Evolutionary conservation across 202 grass and related monocot genomes (phyloP).

Genomic region (Elaeis oleifera): DNA sequence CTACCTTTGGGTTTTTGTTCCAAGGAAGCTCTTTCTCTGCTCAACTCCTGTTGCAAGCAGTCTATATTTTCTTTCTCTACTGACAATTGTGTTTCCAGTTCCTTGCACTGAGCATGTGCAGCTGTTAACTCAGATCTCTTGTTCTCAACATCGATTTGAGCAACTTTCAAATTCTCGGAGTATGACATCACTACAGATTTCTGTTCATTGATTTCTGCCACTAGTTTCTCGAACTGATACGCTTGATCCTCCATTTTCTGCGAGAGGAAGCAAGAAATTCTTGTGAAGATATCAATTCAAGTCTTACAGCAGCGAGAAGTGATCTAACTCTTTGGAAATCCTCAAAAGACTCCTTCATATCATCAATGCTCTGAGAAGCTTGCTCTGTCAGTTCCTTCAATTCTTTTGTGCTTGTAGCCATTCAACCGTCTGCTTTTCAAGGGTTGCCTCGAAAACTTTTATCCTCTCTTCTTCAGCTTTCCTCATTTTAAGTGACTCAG

Average conservation of each 20-base stretch:
- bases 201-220: slow-evolving; percentile 42
- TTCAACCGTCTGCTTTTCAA: slow-evolving; percentile 53
- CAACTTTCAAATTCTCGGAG: slow-evolving; percentile 52
- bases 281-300: slow-evolving; percentile 57
- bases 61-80: slow-evolving; percentile 45
- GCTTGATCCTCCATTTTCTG: slow-evolving; percentile 50
- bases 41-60: slow-evolving; percentile 46
- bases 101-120: slow-evolving; percentile 29
- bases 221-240: slow-evolving; percentile 40
- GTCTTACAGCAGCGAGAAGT: slow-evolving; percentile 52
- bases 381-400: slow-evolving; percentile 51
- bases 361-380: slow-evolving; percentile 42
- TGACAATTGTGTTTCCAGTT: slow-evolving; percentile 49
- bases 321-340: slow-evolving; percentile 63
- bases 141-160: slow-evolving; percentile 43
- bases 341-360: slow-evolving; percentile 35
- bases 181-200: slow-evolving; percentile 49
- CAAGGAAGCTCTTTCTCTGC: slow-evolving; percentile 49
- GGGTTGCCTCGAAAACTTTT: slow-evolving; percentile 43
- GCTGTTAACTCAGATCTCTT: slow-evolving; percentile 42
- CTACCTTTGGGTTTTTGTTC: slow-evolving; percentile 52
- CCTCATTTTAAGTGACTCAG: slow-evolving; percentile 44
- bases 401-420: slow-evolving; percentile 55
- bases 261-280: slow-evolving; percentile 52
- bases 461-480: slow-evolving; percentile 47